Conservation (phyloP, 352 stramenopile species). For the Globisporangium cederbergense region DNA sequence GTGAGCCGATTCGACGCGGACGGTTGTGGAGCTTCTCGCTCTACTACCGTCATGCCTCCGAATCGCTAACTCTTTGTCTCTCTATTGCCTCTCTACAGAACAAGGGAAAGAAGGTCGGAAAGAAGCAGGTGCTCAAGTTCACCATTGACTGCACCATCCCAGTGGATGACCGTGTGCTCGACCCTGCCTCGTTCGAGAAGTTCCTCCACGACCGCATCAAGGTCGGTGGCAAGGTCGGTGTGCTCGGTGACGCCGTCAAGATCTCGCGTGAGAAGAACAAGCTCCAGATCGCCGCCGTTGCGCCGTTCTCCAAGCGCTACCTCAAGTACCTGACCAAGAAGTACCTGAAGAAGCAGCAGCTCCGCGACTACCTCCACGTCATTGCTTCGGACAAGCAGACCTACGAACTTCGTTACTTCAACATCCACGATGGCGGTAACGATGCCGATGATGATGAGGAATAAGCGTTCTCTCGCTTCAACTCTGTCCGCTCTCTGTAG, state of each 20-base stretch:
- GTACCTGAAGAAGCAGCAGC: constrained; percentile 99
- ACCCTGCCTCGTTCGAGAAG: constrained; percentile 99
- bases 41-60: not conserved
- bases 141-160: constrained; percentile 94
- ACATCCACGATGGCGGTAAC: constrained; percentile 93
- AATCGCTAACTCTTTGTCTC: constrained; percentile 12
- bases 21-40: not conserved
- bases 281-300: constrained; percentile 92
- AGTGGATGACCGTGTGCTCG: constrained; percentile 98
- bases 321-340: constrained; percentile 99
- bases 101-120: constrained; percentile 87
- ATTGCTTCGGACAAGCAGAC: constrained; percentile 98
- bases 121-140: constrained; percentile 92
- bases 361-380: constrained; percentile 99
- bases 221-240: constrained; percentile 97
- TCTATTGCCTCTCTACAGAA: constrained; percentile 26
- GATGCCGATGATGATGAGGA: constrained; percentile 88
- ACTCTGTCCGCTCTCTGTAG: not conserved
- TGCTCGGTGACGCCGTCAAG: constrained; percentile 93
- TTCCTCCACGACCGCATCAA: constrained; percentile 99
- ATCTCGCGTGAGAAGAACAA: constrained; percentile 97
- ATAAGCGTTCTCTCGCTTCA: constrained; percentile 41
- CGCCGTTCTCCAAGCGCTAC: constrained; percentile 98
- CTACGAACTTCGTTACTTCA: constrained; percentile 99
- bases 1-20: constrained; percentile 8